Base-by-base conservation (phyloP, 805 yeast species). In the Tetrapisispora pingtungensis region DNA sequence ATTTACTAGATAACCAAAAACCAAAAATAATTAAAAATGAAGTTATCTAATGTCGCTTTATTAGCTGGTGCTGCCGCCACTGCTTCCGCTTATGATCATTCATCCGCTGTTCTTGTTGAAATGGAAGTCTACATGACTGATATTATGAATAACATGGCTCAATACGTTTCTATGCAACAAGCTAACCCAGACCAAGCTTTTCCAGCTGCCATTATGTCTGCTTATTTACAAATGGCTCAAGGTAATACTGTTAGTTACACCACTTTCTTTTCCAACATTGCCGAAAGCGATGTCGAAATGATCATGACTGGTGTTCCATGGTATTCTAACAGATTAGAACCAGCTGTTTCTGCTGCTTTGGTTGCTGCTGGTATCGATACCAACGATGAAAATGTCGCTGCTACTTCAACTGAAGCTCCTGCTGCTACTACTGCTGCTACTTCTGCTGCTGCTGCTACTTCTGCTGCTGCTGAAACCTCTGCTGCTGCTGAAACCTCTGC, bases 251-350 rank as follows among this genome's bases (percentile, higher is more conserved):
- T 28, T 36, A 35, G 41, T 33, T 42, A 37, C 34, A 42, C 45
- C 10, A 22, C 41, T 14, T 42, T 17, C 32, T 42, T 42, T 19
- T 37, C 44, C 22, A 19, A 30, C 22, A 30, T 42, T 20, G 36
- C 19, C 13, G 39, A 35, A 20, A 32, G 15, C 12, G 40, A 36
- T 18, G 39, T 36, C 15, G 27, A 30, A 12, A 17, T 19, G 19
- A 18, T 42, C 12, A 30, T 42, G 28, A 42, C 44, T 28, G 40
- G 58, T 36, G 49, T 63, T 31, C 65, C 66, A 49, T 62, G 65
- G 65, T 62, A 56, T 44, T 49, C 56, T 7, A 34, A 49, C 31
- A 54, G 60, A 45, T 33, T 57, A 15, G 44, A 40, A 17, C 32
- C 44, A 35, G 6, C 32, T 5, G 36, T 43, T 15, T 36, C 43